These are phyloP conservation scores for Mortierella sp. DNA, from an alignment of 371 early-diverging fungal genomes.

Conservation along the genomic window DNA sequence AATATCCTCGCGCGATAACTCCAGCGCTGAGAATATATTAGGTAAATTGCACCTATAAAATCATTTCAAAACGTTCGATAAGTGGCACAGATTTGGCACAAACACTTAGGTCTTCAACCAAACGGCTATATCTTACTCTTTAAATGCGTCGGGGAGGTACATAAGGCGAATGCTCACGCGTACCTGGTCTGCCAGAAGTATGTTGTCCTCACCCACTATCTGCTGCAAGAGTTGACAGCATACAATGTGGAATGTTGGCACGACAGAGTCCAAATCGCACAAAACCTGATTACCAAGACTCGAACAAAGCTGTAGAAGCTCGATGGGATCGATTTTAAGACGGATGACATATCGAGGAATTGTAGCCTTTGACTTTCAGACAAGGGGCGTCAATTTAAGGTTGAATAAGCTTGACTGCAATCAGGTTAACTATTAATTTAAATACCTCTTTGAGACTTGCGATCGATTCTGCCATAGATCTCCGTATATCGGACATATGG, in stretches of 20 bases:
- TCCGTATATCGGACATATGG: constrained; percentile 38
- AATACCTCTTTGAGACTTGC: neutral
- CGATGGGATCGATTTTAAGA: constrained; percentile 32
- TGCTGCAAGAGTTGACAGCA: constrained; percentile 44
- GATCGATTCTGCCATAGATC: constrained; percentile 21
- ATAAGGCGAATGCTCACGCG: constrained; percentile 15
- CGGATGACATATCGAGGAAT: constrained; percentile 24
- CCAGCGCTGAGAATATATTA: constrained; percentile 6
- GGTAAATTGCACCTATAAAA: constrained; percentile 27
- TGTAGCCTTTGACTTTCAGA: constrained; percentile 18
- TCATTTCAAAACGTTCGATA: neutral
- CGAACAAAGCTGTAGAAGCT: constrained; percentile 26
- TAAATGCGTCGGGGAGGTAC: constrained; percentile 25
- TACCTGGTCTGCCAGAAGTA: constrained; percentile 33
- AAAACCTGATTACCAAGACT: constrained; percentile 38
- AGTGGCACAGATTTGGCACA: neutral
- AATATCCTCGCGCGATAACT: constrained; percentile 23
- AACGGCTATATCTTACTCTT: constrained; percentile 28
- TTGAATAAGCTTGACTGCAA: neutral
- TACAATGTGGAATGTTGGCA: constrained; percentile 17
- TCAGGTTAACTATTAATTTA: neutral
- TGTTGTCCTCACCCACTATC: constrained; percentile 12
- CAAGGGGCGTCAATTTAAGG: neutral
- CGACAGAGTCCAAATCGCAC: constrained; percentile 14
- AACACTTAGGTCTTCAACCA: neutral